Evolutionary conservation across 2,329 filamentous ascomycete species (phyloP), one percentile per base, ranked within the genome.

Genomic region (Pyricularia grisea): DNA sequence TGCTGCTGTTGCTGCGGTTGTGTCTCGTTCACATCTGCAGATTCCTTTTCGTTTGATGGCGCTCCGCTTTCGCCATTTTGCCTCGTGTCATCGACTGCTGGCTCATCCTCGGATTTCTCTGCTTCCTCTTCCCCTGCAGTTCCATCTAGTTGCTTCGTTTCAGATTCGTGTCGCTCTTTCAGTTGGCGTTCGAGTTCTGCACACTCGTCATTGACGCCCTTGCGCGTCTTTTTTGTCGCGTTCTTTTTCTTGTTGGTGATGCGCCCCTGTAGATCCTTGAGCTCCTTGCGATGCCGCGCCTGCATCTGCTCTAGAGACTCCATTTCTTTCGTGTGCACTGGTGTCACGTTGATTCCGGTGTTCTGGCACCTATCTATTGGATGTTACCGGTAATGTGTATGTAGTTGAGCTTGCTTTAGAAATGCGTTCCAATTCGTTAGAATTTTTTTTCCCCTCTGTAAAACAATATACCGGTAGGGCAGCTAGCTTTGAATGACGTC

Each of bases 201-300:
- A 73, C 92, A 93, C 76, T 94, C 92, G 68, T 90, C 84, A 60
- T 91, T 92, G 75, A 94, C 83, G 31, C 90, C 89, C 77, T 90
- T 92, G 75, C 82, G 87, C 73, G 85, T 94, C 87, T 88, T 93
- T 81, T 98, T 99, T 65, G 91, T 96, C 20, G 95, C 94, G 80
- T 92, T 90, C 83, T 97, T 98, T 84, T 97, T 99, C 85, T 97
- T 98, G 80, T 91, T 93, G 5, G 92, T 97, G 75, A 96, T 89
- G 70, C 90, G 89, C 67, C 88, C 86, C 78, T 97, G 92, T 30
- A 99, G 85, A 71, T 98, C 94, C 74, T 89, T 90, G 78, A 91
- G 89, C 80, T 99, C 94, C 79, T 92, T 95, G 74, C 92, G 89
- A 78, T 99, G 95, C 65, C 90, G 90, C 55, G 88, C 82, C 74